Evolutionary conservation across 2,329 filamentous ascomycete genomes (phyloP), one percentile per base, ranked within the genome.

Genomic region (Lomentospora prolificans): DNA sequence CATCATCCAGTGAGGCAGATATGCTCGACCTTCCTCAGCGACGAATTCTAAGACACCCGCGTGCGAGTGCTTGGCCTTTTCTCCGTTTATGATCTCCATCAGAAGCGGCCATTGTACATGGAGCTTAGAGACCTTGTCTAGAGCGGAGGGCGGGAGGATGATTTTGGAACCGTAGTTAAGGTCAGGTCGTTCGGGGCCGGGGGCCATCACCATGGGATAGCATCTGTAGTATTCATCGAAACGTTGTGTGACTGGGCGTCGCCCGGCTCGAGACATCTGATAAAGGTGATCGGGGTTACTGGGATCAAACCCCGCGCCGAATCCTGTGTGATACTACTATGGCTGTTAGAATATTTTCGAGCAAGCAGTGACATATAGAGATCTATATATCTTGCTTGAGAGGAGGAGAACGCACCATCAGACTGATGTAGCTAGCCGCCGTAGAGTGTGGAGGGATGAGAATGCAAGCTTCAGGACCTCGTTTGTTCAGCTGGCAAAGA

Each of bases 201-300:
- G 90, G 60, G 95, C 84, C 91, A 99, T 97, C 64, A 86, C 85
- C 64, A 96, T 81, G 46, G 94, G 94, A 67, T 97, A 99, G 76
- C 91, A 96, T 65, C 94, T 86, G 73, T 96, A 97, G 75, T 96
- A 97, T 72, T 99, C 94, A 71, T 99, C 92, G 75, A 99, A 99
- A 58, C 91, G 89, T 64, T 90, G 87, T 55, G 75, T 63, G 72
- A 77, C 64, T 69, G 76, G 70, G 55, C 76, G 71, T 58, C 78
- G 75, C 57, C 72, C 70, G 25, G 67, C 65, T 25, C 71, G 70
- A 41, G 63, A 74, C 70, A 78, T 73, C 65, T 73, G 73, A 65
- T 73, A 75, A 64, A 78, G 71, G 57, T 74, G 69, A 28, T 72
- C 70, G n/a, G 75, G 71, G 61, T 78, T 74, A 58, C 67, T 68